These are phyloP conservation scores for Punica granatum DNA, from an alignment of 345 rosid genomes.

Conservation along the genomic window DNA sequence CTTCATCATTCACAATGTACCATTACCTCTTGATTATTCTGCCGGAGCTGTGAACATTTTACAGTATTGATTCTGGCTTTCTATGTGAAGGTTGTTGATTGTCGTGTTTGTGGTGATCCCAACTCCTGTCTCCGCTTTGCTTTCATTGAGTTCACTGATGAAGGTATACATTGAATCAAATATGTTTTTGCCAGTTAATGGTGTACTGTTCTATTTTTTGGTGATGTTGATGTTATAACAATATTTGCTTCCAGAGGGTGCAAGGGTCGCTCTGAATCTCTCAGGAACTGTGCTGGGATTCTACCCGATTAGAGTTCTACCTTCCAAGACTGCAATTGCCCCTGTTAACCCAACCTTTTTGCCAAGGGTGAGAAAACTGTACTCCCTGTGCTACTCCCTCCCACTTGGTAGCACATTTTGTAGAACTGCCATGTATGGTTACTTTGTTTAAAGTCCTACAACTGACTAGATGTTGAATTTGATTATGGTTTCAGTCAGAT, in stretches of 20 bases:
- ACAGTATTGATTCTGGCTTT: background rate
- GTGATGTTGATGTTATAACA: conserved; percentile 15
- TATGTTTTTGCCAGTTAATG: conserved; percentile 12
- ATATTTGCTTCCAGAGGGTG: conserved; percentile 55
- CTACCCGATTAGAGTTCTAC: conserved; percentile 90
- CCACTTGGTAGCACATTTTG: conserved; percentile 1
- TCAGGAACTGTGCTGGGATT: conserved; percentile 86
- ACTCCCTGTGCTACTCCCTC: background rate
- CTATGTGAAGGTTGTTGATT: conserved; percentile 57
- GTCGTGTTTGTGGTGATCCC: conserved; percentile 95
- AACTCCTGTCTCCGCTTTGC: conserved; percentile 92
- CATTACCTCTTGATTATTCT: background rate
- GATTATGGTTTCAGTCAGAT: conserved; percentile 52
- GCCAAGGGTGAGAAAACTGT: conserved; percentile 62
- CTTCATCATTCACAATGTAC: background rate
- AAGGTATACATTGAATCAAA: conserved; percentile 42
- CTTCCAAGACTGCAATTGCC: conserved; percentile 98
- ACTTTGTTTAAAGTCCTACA: background rate
- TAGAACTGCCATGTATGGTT: background rate
- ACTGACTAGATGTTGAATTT: background rate
- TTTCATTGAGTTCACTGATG: conserved; percentile 84
- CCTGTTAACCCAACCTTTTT: conserved; percentile 98
- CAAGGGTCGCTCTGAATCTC: conserved; percentile 77
- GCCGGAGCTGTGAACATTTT: background rate
- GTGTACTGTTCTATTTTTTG: background rate